Evolutionary conservation across 208 protist genomes (phyloP), one percentile per base, ranked within the genome.

Genomic region (Leishmania lainsoni): DNA sequence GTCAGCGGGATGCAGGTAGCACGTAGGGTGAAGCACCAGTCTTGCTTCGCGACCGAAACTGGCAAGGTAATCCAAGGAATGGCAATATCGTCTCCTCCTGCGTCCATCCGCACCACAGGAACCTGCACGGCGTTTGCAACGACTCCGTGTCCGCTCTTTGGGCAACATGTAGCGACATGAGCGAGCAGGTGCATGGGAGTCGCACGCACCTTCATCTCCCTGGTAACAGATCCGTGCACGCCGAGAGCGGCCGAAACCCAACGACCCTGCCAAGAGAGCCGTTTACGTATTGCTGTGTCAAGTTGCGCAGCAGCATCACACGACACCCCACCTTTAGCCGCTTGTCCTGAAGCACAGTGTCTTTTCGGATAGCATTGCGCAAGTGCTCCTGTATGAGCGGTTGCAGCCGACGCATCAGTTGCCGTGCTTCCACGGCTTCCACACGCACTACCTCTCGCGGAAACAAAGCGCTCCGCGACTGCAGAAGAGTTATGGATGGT

Each of bases 221-320:
- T 12, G 93, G 93, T 69, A 97, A 16, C 17, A 95, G 81, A 14
- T 85, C 70, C 20, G 39, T 76, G 39, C 88, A 87, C 22, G 78
- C 56, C 10, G 39, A 69, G 3, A 90, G 72, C 1, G 84, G 79
- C 49, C 86, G 52, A 78, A 97, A 97, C 10, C 75, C 75, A 2
- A 91, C 88, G 35, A 98, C 70, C 22, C 90, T 96, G 29, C 96
- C 96, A 29, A 96, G 70, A 2, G 91, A 90, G 42, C 96, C 96
- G 59, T 98, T 97, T 14, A 96, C 93, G 58, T 91, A 88, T 2
- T 49, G 56, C 16, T 16, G 39, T 22, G 85, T 94, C 39, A 98
- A 70, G 75, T 98, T 98, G 3, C 91, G 88, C 42, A 95, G 81
- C 54, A 97, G 83, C 93, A 98, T 95, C 42, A 98, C 96, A 10